Evolutionary conservation across 352 stramenopile genomes (phyloP).

Genomic region (Thalassiosira hispida): DNA sequence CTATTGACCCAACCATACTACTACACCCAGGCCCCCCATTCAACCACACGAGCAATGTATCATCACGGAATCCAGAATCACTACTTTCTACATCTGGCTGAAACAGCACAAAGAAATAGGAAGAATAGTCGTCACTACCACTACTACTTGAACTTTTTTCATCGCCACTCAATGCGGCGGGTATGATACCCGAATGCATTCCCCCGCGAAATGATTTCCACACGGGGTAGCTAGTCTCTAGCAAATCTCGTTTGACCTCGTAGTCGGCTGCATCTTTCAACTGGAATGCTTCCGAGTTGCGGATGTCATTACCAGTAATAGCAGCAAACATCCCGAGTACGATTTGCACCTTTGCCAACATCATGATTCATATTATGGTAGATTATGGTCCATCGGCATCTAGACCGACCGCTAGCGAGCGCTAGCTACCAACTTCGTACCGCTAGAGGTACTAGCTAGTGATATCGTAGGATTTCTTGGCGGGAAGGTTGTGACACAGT

Average conservation of each 20-base stretch:
- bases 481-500: too few relatives aligned
- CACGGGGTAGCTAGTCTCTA: conserved; percentile 52
- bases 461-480: too few relatives aligned
- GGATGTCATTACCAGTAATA: too few relatives aligned
- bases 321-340: not conserved
- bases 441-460: too few relatives aligned
- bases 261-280: conserved; percentile 28
- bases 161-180: conserved; percentile 33
- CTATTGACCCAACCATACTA: conserved; percentile 28
- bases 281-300: not conserved
- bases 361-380: too few relatives aligned
- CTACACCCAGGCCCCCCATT: conserved; percentile 72
- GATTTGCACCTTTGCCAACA: conserved; percentile 3
- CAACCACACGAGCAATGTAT: conserved; percentile 70
- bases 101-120: conserved; percentile 76
- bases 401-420: too few relatives aligned
- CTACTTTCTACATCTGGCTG: conserved; percentile 27
- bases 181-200: conserved; percentile 70
- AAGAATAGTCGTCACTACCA: conserved; percentile 45
- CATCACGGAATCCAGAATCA: conserved; percentile 48
- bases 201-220: conserved; percentile 58
- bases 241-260: conserved; percentile 34
- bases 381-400: too few relatives aligned
- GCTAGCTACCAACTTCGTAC: too few relatives aligned
- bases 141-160: too few relatives aligned